Base-by-base conservation (phyloP, 2,329 filamentous ascomycete genomes). In the Calycina herbarum region DNA sequence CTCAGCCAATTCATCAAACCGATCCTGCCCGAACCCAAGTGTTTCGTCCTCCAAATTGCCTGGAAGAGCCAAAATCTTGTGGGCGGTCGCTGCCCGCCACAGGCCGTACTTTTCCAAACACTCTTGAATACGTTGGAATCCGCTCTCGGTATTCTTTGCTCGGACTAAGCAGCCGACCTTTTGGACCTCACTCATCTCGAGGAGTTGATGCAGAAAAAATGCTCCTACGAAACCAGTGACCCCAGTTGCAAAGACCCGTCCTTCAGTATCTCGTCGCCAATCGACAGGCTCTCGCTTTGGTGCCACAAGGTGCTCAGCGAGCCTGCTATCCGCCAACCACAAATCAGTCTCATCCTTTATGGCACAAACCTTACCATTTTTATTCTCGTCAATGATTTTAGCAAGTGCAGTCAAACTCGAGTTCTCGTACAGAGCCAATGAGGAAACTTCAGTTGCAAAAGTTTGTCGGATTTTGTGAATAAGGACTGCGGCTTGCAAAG, bases 201-300 rank as follows among this genome's bases (percentile, higher is more conserved):
- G 17, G 33, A 59, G 57, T 24, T 59, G 57, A 20, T 59, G 33
- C 10, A 59, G 27, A 33, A 59, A 59, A 24, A 59, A 59, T 7
- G 57, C 57, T 20, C 57, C 57, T 5, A 59, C 57, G 40, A 59
- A 59, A 10, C 57, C 57, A 8, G 57, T 59, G 33, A 59, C 57
- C 0, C 57, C 57, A 27, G 57, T 59, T 13, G 40, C 40, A 42
- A 59, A 59, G n/a, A 59, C 33, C n/a, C 57, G 24, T 15, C 57
- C 57, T 29, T 59, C 57, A 17, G n/a, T 42, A 3, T 59, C 57
- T 24, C n/a, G 33, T 59, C 40, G 57, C 57, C 57, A 59, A 29
- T 59, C 33, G 17, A 42, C 57, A 59, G 33, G 33, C 15, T 42
- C 40, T 15, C 57, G n/a, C 33, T 59, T 42, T 42, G 48, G 20